Percentiles rank a stretch among this genome's conserved stretches.
Evolutionary conservation across 768 basidiomycete genomes (phyloP).

Genomic region (Tephrocybe sp.): DNA sequence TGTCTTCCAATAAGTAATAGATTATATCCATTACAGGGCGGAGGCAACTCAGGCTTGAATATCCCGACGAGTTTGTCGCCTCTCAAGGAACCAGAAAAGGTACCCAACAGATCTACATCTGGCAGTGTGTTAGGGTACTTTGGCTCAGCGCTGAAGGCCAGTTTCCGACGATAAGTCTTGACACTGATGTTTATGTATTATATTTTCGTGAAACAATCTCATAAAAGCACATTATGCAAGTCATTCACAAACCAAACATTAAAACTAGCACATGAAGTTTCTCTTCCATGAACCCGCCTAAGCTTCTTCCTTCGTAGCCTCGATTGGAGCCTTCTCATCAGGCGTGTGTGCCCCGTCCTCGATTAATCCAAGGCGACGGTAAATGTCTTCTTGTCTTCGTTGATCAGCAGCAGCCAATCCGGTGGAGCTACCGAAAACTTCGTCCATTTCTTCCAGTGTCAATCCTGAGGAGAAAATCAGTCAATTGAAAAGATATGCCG

Average conservation of each 20-base stretch:
- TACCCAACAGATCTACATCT: slow-evolving; percentile 47
- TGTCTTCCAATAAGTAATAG: background rate
- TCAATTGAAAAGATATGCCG: background rate
- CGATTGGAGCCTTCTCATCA: background rate
- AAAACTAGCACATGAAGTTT: too few species aligned
- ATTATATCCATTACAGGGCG: slow-evolving; percentile 27
- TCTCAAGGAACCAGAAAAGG: slow-evolving; percentile 53
- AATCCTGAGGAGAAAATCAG: slow-evolving; percentile 33
- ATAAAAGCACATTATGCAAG: too few species aligned
- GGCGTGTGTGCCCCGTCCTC: slow-evolving; percentile 4
- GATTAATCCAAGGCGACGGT: slow-evolving; percentile 56
- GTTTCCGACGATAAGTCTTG: slow-evolving; percentile 17
- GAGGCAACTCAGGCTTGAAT: slow-evolving; percentile 39
- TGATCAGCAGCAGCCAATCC: slow-evolving; percentile 60
- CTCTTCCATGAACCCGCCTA: too few species aligned
- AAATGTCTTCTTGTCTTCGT: slow-evolving; percentile 46
- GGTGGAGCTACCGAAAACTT: slow-evolving; percentile 61
- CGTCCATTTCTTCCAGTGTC: slow-evolving; percentile 79
- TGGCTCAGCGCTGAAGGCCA: slow-evolving; percentile 22
- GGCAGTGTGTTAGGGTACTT: slow-evolving; percentile 26
- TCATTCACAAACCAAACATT: too few species aligned
- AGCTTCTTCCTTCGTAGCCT: background rate
- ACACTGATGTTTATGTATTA: background rate
- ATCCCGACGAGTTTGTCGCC: slow-evolving; percentile 72
- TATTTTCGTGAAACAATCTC: too few species aligned